A percentile compares a stretch with the other conserved stretches of the same genome.
Evolutionary conservation across 1,284 basidiomycete genomes (phyloP).

Genomic region (Ustilago sp.): DNA sequence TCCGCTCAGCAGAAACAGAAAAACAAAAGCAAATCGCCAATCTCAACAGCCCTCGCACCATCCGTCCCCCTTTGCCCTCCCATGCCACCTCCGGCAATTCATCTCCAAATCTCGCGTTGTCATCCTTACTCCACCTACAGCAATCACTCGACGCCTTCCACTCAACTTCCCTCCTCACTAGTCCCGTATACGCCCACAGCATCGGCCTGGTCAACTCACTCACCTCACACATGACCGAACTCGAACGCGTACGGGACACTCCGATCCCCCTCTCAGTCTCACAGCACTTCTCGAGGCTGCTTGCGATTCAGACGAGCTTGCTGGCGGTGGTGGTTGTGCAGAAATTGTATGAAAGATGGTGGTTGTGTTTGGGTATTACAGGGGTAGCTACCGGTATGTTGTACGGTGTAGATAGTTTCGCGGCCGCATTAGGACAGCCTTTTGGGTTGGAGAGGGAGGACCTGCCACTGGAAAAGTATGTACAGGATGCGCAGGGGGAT

Average conservation of each 20-base stretch:
- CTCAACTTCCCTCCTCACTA: conserved; percentile 10
- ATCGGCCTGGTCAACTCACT: conserved; percentile 48
- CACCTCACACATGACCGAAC: conserved; percentile 41
- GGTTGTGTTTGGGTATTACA: conserved; percentile 19
- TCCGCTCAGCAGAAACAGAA: conserved; percentile 6
- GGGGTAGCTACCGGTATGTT: conserved; percentile 43
- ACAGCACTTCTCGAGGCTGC: conserved; percentile 32
- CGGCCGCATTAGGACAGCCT: conserved; percentile 42
- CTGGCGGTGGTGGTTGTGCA: conserved; percentile 44
- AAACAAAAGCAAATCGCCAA: conserved; percentile 35
- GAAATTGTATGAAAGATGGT: conserved; percentile 14
- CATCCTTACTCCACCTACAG: conserved; percentile 33
- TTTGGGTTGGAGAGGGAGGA: conserved; percentile 46
- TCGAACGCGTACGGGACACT: conserved; percentile 48
- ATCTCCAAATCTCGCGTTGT: conserved; percentile 27
- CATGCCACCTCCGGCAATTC: neutral
- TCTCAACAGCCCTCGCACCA: conserved; percentile 20
- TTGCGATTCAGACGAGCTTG: conserved; percentile 32
- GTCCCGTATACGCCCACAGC: conserved; percentile 44
- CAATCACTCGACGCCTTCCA: conserved; percentile 30
- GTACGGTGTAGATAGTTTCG: conserved; percentile 49
- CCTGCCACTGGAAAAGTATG: conserved; percentile 41
- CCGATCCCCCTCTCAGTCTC: conserved; percentile 48
- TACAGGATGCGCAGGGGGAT: conserved; percentile 30
- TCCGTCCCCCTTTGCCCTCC: neutral